A percentile compares a stretch with the other conserved stretches of the same genome.
Evolutionary conservation across 2,329 filamentous ascomycete genomes (phyloP).

Genomic region (Cadophora gregata): DNA sequence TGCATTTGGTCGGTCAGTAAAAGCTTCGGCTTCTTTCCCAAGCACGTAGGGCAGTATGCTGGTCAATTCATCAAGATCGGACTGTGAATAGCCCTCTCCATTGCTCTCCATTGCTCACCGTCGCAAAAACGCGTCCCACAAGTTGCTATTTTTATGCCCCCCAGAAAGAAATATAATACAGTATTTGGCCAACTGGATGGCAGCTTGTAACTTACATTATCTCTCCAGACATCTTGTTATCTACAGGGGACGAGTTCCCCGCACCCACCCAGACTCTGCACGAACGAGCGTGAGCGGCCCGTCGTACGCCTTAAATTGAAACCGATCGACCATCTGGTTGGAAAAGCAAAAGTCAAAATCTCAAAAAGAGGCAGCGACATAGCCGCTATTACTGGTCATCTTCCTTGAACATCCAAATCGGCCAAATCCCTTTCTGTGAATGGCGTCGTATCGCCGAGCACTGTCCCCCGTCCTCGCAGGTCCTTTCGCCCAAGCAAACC

Average conservation of each 20-base stretch:
- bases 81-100: not conserved
- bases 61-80: conserved; percentile 3
- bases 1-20: conserved; percentile 18
- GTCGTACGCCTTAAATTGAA: not conserved
- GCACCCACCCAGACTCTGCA: conserved; percentile 8
- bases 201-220: not conserved
- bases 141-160: not conserved
- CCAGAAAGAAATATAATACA: not conserved
- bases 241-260: not conserved
- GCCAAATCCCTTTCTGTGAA: conserved; percentile 1
- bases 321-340: not conserved
- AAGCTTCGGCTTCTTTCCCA: conserved; percentile 22
- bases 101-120: not conserved
- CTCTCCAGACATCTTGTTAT: not conserved
- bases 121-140: not conserved
- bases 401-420: not conserved
- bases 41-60: conserved; percentile 17
- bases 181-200: not conserved
- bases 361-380: not conserved
- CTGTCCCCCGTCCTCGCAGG: conserved; percentile 3
- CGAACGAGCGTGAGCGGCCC: conserved; percentile 11
- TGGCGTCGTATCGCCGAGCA: conserved; percentile 1
- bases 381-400: not conserved
- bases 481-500: not conserved
- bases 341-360: not conserved